Conservation (phyloP, 148 eudicot genomes). For the Drosera capensis region DNA sequence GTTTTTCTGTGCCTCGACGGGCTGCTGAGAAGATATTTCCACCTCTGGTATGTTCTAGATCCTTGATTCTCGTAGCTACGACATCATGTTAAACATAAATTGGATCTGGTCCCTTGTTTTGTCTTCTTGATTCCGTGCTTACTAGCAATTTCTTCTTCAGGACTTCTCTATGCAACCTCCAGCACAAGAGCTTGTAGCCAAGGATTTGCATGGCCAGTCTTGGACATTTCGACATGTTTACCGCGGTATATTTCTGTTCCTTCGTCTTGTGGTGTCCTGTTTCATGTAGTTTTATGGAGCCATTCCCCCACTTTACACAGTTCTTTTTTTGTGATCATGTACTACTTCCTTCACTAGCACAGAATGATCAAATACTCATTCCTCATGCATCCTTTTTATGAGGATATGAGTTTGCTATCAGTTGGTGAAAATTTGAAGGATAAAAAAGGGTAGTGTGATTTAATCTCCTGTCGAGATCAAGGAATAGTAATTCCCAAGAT, state of each 20-base stretch:
- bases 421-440: neutral
- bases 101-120: neutral
- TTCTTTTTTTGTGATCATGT: no score
- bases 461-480: no score
- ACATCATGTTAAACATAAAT: neutral
- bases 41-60: slow-evolving; percentile 44
- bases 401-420: neutral
- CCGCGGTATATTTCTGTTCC: slow-evolving; percentile 34
- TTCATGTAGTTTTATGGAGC: neutral
- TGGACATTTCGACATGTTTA: slow-evolving; percentile 95
- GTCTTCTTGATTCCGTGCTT: slow-evolving; percentile 11
- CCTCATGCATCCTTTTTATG: neutral
- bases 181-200: slow-evolving; percentile 82
- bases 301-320: no score
- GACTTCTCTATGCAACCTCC: slow-evolving; percentile 99
- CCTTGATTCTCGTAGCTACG: no score
- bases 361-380: no score
- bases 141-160: slow-evolving; percentile 27
- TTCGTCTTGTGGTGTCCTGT: neutral
- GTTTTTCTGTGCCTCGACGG: slow-evolving; percentile 94
- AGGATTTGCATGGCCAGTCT: slow-evolving; percentile 85
- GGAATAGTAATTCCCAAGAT: no score
- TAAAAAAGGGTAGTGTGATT: neutral
- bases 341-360: no score
- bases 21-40: slow-evolving; percentile 99